Evolutionary conservation across 768 basidiomycete species (phyloP).

Genomic region (Collybia nuda): DNA sequence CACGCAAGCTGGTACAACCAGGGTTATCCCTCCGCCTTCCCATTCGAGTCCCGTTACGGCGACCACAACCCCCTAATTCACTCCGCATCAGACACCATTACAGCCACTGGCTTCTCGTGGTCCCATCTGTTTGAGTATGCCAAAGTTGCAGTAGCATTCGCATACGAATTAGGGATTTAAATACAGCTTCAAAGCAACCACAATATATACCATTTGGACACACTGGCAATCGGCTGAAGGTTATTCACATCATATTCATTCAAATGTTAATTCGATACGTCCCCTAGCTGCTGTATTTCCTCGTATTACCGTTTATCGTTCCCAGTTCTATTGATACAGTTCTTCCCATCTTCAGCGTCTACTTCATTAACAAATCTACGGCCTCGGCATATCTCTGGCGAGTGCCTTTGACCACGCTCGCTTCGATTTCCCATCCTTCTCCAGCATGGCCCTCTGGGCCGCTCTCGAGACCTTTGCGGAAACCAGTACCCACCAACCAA

Average conservation of each 20-base stretch:
- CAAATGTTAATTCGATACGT: too few species aligned
- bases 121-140: constrained; percentile 54
- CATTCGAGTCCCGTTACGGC: constrained; percentile 28
- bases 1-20: constrained; percentile 38
- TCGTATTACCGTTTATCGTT: too few species aligned
- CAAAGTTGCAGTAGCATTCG: constrained; percentile 57
- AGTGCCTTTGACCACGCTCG: constrained; percentile 77
- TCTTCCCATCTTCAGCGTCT: too few species aligned
- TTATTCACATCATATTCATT: neutral
- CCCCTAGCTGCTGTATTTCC: too few species aligned
- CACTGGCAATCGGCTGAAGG: too few species aligned
- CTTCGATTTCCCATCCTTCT: constrained; percentile 77
- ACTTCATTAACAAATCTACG: constrained; percentile 48
- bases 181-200: neutral
- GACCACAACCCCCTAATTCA: constrained; percentile 24
- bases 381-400: constrained; percentile 79
- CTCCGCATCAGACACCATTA: constrained; percentile 29
- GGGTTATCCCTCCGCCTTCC: constrained; percentile 43
- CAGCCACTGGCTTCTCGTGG: constrained; percentile 36
- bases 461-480: constrained; percentile 74
- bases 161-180: constrained; percentile 42
- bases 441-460: constrained; percentile 66
- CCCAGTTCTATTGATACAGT: too few species aligned
- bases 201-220: too few species aligned
- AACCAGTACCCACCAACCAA: constrained; percentile 76